Base-by-base conservation (phyloP, 371 early-diverging fungal genomes). In the Rhizomucor pusillus region DNA sequence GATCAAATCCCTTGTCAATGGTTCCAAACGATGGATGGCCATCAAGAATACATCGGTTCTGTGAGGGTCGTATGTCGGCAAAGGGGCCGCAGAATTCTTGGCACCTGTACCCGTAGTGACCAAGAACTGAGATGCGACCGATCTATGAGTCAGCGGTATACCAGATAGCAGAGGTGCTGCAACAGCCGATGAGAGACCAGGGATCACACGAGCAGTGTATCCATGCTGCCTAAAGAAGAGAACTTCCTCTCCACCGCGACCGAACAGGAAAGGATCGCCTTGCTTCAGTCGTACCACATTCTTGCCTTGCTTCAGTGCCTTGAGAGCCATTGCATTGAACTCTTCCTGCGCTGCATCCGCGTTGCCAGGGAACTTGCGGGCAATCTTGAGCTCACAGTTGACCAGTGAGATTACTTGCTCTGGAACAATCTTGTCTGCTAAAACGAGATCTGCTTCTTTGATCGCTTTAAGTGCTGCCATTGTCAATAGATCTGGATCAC, bases 211-310 rank as follows among this genome's bases (percentile, higher is more conserved):
- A 14, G 87, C 67, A 23, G 80, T 75, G 46, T 76, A 84, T 18
- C 86, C 87, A 56, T 84, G 75, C 13, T 75, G 65, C 34, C 85
- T 74, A 67, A 90, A 90, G 60, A 82, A 89, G 23, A 89, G 56
- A 7, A 88, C 77, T 56, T 96, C 97, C 66, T 96, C 97, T 14
- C 90, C 94, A 40, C 94, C 94, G 36, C 97, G 85, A 20, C 95
- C 95, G 72, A 93, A 94, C 18, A 96, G 76, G 69, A 89, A 95
- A 29, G 94, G 93, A 66, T 96, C 94, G 44, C 96, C 96, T 66
- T 75, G 76, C 45, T 96, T 95, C 48, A 96, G 71, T 47, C 97
- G 71, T 11, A 94, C 92, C 3, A 96, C 95, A 6, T 66, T 59
- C 57, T 80, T 73, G 35, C 91, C 92, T 50, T 80, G 70, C 9